Percentiles rank a stretch among this genome's conserved stretches.
These are phyloP conservation scores for peach (Prunus persica) DNA, from an alignment of 306 rosid species.

Conservation along the genomic window Prunus_persica_NCBIv2 NC_034010.1:27299001-27299500, in stretches of 20 bases:
- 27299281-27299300: neutral
- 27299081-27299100: constrained; percentile 44
- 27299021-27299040: constrained; percentile 38
- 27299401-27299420: constrained; percentile 38
- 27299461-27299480: neutral
- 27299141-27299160: too few species aligned
- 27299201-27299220: neutral
- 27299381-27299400: constrained; percentile 69
- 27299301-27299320: constrained; percentile 27
- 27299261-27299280: neutral
- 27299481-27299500: neutral
- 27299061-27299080: constrained; percentile 74
- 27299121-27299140: neutral
- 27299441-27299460: neutral
- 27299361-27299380: constrained; percentile 55
- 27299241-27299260: neutral
- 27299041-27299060: constrained; percentile 59
- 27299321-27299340: constrained; percentile 85
- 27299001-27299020: constrained; percentile 19
- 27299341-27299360: constrained; percentile 46
- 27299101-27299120: neutral
- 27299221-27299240: neutral
- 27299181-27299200: neutral
- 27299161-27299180: neutral
- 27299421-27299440: neutral